These are phyloP conservation scores for Paraconiothyrium brasiliense DNA, from an alignment of 2,329 filamentous ascomycete species.

Conservation along the genomic window DNA sequence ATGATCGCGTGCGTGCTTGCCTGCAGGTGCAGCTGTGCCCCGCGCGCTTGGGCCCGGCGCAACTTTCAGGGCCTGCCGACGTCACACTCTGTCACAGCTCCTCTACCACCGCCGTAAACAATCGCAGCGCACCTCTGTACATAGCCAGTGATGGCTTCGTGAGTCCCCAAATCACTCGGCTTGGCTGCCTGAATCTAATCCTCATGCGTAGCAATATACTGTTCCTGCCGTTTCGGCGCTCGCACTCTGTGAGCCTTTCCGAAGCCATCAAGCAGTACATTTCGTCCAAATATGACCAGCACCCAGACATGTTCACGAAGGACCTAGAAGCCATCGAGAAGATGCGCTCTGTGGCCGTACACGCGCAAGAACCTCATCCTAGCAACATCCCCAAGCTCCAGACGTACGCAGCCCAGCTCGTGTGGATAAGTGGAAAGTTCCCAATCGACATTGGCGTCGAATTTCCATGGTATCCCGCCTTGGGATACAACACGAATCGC, in stretches of 20 bases:
- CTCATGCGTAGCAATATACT: slow-evolving; percentile 67
- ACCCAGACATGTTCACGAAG: slow-evolving; percentile 93
- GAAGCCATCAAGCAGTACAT: slow-evolving; percentile 93
- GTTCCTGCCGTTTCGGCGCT: slow-evolving; percentile 87
- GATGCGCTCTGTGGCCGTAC: slow-evolving; percentile 84
- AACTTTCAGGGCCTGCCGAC: slow-evolving; percentile 14
- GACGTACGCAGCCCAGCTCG: slow-evolving; percentile 88
- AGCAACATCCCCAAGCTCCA: slow-evolving; percentile 90
- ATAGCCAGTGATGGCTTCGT: slow-evolving; percentile 37
- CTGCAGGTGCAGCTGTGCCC: slow-evolving; percentile 12
- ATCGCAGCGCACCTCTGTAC: slow-evolving; percentile 17
- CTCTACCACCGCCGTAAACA: slow-evolving; percentile 28
- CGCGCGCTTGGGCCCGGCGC: neutral
- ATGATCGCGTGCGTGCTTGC: slow-evolving; percentile 6
- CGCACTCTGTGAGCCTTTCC: slow-evolving; percentile 79
- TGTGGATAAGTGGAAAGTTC: slow-evolving; percentile 95
- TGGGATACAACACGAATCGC: slow-evolving; percentile 86
- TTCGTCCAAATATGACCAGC: slow-evolving; percentile 97
- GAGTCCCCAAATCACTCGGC: slow-evolving; percentile 16
- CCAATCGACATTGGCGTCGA: slow-evolving; percentile 95
- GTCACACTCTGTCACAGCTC: slow-evolving; percentile 28
- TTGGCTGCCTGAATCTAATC: slow-evolving; percentile 20
- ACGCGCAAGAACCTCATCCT: slow-evolving; percentile 85
- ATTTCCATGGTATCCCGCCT: slow-evolving; percentile 93
- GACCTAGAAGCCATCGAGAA: slow-evolving; percentile 89